These are phyloP conservation scores for Trametes versicolor DNA, from an alignment of 1,284 basidiomycete genomes.

Conservation along the genomic window DNA sequence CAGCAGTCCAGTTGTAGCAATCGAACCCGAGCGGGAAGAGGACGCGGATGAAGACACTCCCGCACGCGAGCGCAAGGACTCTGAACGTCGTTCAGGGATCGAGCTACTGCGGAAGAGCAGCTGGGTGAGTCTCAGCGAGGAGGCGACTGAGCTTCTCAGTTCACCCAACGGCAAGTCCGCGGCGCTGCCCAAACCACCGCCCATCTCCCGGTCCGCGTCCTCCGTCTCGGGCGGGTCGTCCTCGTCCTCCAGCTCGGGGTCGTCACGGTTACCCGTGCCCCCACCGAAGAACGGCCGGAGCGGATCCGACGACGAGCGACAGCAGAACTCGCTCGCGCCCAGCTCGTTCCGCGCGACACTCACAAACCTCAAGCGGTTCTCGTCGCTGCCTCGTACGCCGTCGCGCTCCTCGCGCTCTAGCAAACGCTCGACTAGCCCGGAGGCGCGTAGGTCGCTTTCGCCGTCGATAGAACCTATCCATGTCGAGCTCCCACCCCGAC, in stretches of 20 bases:
- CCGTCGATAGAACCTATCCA: constrained; percentile 51
- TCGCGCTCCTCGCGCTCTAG: constrained; percentile 44
- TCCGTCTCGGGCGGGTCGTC: constrained; percentile 21
- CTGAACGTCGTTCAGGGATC: constrained; percentile 31
- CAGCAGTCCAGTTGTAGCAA: constrained; percentile 26
- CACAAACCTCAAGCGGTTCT: constrained; percentile 60
- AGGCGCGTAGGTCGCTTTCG: constrained; percentile 47
- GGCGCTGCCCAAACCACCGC: constrained; percentile 19
- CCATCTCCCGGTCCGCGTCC: constrained; percentile 33
- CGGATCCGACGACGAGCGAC: constrained; percentile 37
- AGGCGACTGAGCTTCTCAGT: constrained; percentile 27
- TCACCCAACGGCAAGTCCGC: constrained; percentile 37
- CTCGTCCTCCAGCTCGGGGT: constrained; percentile 20
- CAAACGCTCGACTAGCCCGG: constrained; percentile 29
- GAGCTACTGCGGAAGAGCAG: constrained; percentile 45
- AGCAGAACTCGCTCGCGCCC: constrained; percentile 28
- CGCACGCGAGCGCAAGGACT: constrained; percentile 27
- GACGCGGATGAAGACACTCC: constrained; percentile 1
- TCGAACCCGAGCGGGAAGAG: constrained; percentile 23
- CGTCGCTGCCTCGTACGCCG: constrained; percentile 67
- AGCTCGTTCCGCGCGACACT: constrained; percentile 41
- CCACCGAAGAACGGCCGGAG: constrained; percentile 59
- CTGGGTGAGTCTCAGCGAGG: constrained; percentile 44
- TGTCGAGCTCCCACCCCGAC: constrained; percentile 17
- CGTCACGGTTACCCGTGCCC: constrained; percentile 41